phyloP scores from a whole-genome alignment of 179 eudicot genomes.

The Camellia oleifera region DNA sequence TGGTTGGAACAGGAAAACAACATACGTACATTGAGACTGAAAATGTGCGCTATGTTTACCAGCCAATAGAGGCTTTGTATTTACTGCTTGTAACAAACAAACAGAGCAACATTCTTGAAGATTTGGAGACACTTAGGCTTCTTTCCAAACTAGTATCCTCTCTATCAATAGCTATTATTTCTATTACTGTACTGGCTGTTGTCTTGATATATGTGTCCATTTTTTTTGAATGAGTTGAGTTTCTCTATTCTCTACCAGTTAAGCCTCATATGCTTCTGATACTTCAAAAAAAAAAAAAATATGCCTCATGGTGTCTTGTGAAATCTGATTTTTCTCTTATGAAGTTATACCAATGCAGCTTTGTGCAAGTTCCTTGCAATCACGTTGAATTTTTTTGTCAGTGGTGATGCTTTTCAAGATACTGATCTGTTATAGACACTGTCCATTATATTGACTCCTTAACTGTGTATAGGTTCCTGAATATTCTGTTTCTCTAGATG shows the following conservation, averaged over 20 bases:
- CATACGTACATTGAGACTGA: conserved; percentile 92
- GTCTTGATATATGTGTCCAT: not conserved
- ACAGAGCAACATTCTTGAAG: conserved; percentile 96
- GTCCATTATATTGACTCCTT: conserved; percentile 33
- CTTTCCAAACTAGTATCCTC: conserved; percentile 86
- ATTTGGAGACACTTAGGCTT: conserved; percentile 84
- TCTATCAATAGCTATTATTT: conserved; percentile 1
- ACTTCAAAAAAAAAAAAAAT: not conserved
- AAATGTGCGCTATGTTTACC: conserved; percentile 90
- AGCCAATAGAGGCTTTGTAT: conserved; percentile 78
- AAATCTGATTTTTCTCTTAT: not conserved
- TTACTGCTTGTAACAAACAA: conserved; percentile 88
- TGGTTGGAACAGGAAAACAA: conserved; percentile 93
- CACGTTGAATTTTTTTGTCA: too few relatives aligned
- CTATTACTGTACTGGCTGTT: not conserved
- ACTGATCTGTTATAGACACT: not conserved
- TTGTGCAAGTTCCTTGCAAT: not conserved
- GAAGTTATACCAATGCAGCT: not conserved
- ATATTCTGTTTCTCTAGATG: conserved; percentile 71
- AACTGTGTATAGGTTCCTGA: conserved; percentile 69
- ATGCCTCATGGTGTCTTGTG: not conserved
- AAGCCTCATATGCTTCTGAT: not conserved
- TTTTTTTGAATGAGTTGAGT: not conserved
- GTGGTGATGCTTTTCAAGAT: not conserved
- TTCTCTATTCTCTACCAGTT: not conserved